These are phyloP conservation scores for Aspergillus coremiiformis DNA, from an alignment of 495 filamentous ascomycete genomes.

Conservation along the genomic window DNA sequence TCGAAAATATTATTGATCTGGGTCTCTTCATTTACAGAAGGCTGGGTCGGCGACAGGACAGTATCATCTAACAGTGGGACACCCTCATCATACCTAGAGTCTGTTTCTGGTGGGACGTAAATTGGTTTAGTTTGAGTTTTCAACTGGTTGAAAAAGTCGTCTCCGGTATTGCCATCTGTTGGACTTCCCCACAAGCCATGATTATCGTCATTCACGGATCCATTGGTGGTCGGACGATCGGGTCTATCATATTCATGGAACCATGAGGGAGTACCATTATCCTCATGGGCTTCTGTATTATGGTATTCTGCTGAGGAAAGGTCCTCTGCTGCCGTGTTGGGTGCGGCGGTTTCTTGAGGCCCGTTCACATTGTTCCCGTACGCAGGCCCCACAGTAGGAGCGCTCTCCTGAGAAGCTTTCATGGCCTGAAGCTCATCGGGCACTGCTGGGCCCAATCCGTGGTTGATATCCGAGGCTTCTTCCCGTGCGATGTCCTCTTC, in stretches of 20 bases:
- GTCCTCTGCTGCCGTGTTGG: not conserved
- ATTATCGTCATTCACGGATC: conserved; percentile 11
- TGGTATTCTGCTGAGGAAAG: not conserved
- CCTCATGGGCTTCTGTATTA: not conserved
- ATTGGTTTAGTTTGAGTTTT: conserved; percentile 44
- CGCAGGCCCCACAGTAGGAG: not conserved
- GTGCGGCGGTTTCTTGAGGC: not conserved
- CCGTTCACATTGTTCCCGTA: not conserved
- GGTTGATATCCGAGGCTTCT: not conserved
- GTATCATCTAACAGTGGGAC: conserved; percentile 35
- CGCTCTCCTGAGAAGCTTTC: not conserved
- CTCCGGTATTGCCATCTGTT: conserved; percentile 26
- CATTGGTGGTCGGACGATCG: conserved; percentile 3
- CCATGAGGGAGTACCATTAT: conserved; percentile 1
- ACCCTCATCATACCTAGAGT: conserved; percentile 43
- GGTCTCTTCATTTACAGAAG: conserved; percentile 8
- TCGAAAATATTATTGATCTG: conserved; percentile 27
- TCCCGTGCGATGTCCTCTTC: not conserved
- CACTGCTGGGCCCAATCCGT: not conserved
- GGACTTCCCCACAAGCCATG: conserved; percentile 27
- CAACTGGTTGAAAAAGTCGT: conserved; percentile 44
- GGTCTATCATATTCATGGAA: not conserved
- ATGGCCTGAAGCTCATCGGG: not conserved
- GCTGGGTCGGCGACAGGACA: conserved; percentile 15
- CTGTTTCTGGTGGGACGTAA: conserved; percentile 36